A percentile compares a stretch with the other conserved stretches of the same genome.
These are phyloP conservation scores for Anaeromyces robustus DNA, from an alignment of 192 early-diverging fungal genomes.

Conservation along the genomic window DNA sequence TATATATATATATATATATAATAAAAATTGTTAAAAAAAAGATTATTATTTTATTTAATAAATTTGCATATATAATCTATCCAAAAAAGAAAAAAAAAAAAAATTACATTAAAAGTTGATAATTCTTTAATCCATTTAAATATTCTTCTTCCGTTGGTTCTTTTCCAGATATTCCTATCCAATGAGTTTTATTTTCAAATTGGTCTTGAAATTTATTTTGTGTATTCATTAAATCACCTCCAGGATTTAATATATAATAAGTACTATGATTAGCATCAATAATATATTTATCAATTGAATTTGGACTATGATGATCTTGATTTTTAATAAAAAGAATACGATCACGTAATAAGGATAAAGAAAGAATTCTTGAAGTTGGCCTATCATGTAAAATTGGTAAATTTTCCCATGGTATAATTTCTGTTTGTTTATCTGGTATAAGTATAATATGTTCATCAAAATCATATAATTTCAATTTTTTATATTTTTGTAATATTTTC, in stretches of 20 bases:
- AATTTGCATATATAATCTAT: too few relatives aligned
- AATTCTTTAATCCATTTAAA: slow-evolving; percentile 29
- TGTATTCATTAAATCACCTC: slow-evolving; percentile 66
- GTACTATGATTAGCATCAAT: slow-evolving; percentile 26
- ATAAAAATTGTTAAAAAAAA: too few relatives aligned
- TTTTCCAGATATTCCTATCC: slow-evolving; percentile 56
- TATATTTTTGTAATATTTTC: background rate
- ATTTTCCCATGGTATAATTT: slow-evolving; percentile 81
- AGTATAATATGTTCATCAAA: slow-evolving; percentile 53
- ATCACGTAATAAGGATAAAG: slow-evolving; percentile 50
- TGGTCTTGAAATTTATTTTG: slow-evolving; percentile 53
- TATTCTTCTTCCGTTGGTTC: slow-evolving; percentile 52
- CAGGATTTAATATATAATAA: slow-evolving; percentile 86
- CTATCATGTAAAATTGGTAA: slow-evolving; percentile 50
- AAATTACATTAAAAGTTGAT: slow-evolving; percentile 46
- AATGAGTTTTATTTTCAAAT: slow-evolving; percentile 25
- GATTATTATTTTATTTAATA: too few relatives aligned
- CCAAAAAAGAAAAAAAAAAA: background rate
- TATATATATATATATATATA: background rate
- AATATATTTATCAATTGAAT: background rate
- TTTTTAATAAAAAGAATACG: background rate
- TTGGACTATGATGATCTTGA: slow-evolving; percentile 9
- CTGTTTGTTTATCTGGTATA: slow-evolving; percentile 68
- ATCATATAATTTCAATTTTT: background rate
- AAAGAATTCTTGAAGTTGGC: slow-evolving; percentile 68